Percentiles rank a stretch among this genome's conserved stretches.
Conservation (phyloP, 1,284 basidiomycete species). For the Trametes pubescens region DNA sequence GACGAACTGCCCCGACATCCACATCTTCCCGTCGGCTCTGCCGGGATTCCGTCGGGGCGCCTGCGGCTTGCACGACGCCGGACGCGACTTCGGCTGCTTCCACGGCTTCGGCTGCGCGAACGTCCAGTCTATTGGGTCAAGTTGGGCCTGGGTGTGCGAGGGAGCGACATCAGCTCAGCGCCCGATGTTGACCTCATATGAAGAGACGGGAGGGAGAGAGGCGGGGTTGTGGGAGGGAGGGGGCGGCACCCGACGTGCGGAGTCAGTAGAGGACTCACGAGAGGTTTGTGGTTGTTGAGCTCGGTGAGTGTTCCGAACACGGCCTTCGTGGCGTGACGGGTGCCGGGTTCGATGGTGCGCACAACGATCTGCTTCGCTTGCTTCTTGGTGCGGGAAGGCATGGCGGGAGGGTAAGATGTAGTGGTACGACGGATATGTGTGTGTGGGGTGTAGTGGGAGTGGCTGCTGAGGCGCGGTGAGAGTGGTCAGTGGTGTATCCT, state of each 20-base stretch:
- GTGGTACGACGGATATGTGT: not conserved
- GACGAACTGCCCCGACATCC: slow-evolving; percentile 15
- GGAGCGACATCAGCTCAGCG: slow-evolving; percentile 6
- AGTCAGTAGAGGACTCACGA: slow-evolving; percentile 16
- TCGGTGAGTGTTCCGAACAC: slow-evolving; percentile 19
- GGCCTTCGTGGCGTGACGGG: slow-evolving; percentile 14
- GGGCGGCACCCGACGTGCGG: too few relatives aligned
- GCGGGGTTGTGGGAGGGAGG: too few relatives aligned
- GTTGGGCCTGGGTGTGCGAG: slow-evolving; percentile 8
- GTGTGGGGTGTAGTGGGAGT: not conserved
- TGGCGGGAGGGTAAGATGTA: not conserved
- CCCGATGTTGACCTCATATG: not conserved
- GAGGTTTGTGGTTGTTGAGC: slow-evolving; percentile 22
- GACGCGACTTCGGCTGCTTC: slow-evolving; percentile 13
- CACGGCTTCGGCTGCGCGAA: slow-evolving; percentile 15
- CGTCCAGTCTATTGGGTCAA: slow-evolving; percentile 8
- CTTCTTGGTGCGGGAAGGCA: slow-evolving; percentile 25
- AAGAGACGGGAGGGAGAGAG: too few relatives aligned
- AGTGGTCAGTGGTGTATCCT: not conserved
- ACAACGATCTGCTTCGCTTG: slow-evolving; percentile 17
- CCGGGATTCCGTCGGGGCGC: slow-evolving; percentile 15
- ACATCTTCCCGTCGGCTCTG: slow-evolving; percentile 20
- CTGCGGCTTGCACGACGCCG: not conserved
- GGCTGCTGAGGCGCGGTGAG: not conserved
- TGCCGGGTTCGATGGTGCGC: slow-evolving; percentile 21